Conservation (phyloP, 2,329 filamentous ascomycete genomes). For the Ophiostoma sp. region DNA sequence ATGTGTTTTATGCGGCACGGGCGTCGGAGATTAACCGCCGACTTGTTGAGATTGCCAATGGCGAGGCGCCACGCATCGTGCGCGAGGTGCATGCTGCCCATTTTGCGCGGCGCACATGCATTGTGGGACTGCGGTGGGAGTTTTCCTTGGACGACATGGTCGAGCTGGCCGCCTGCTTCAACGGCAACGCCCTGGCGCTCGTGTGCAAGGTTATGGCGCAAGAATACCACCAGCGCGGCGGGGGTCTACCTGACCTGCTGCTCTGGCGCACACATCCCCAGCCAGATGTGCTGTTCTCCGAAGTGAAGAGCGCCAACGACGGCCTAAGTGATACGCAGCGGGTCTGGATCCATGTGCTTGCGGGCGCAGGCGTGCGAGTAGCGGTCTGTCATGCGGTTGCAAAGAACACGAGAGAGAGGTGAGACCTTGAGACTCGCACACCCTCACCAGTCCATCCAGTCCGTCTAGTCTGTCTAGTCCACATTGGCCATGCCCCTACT, state of each 20-base stretch:
- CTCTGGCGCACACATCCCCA: conserved; percentile 60
- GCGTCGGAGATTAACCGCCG: conserved; percentile 84
- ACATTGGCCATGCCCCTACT: not conserved
- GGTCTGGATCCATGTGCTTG: conserved; percentile 93
- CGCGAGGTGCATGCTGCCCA: conserved; percentile 63
- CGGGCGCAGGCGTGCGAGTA: conserved; percentile 75
- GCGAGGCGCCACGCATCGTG: conserved; percentile 63
- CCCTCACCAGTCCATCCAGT: not conserved
- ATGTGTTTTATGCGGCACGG: conserved; percentile 83
- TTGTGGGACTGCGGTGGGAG: conserved; percentile 92
- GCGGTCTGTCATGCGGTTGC: conserved; percentile 68
- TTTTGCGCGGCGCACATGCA: conserved; percentile 66
- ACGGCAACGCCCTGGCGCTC: conserved; percentile 70
- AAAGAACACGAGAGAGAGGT: conserved; percentile 40
- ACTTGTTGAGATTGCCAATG: conserved; percentile 82
- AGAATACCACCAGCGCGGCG: conserved; percentile 80
- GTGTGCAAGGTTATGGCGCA: conserved; percentile 93
- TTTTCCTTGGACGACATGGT: conserved; percentile 73
- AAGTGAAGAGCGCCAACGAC: conserved; percentile 84
- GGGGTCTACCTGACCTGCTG: conserved; percentile 87
- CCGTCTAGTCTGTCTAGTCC: not conserved
- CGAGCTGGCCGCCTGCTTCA: conserved; percentile 74
- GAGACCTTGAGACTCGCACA: not conserved
- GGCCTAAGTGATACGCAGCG: conserved; percentile 91
- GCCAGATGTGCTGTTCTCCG: conserved; percentile 57